Evolutionary conservation across 2,329 filamentous ascomycete species (phyloP).

Genomic region (Fusarium tricinctum): DNA sequence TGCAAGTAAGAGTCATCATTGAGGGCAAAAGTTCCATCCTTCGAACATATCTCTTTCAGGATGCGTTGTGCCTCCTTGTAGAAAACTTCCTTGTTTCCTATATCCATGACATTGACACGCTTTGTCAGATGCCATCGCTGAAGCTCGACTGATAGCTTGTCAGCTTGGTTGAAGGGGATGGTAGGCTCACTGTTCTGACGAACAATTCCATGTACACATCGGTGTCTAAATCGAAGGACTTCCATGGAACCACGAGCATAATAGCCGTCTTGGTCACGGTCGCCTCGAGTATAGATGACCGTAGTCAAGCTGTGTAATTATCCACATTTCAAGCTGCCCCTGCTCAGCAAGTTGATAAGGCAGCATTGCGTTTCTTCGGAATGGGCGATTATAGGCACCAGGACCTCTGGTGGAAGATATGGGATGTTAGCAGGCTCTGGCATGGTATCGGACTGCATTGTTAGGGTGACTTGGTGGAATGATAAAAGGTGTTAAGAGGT

Average conservation of each 20-base stretch:
- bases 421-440: neutral
- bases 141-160: neutral
- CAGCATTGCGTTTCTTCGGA: neutral
- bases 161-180: neutral
- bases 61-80: neutral
- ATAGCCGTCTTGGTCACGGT: neutral
- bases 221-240: neutral
- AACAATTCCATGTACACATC: neutral
- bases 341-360: neutral
- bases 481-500: neutral
- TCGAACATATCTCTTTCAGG: neutral
- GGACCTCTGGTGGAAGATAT: neutral
- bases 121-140: neutral
- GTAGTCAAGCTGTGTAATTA: neutral
- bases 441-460: neutral
- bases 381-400: neutral
- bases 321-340: neutral
- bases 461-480: neutral
- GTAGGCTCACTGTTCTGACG: neutral
- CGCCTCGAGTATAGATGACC: neutral
- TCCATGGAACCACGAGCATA: neutral
- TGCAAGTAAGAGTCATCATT: too few relatives aligned
- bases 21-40: too few relatives aligned
- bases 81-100: neutral
- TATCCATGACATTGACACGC: neutral